Evolutionary conservation across 2,329 filamentous ascomycete genomes (phyloP).

Genomic region (Diaporthe vaccinii): DNA sequence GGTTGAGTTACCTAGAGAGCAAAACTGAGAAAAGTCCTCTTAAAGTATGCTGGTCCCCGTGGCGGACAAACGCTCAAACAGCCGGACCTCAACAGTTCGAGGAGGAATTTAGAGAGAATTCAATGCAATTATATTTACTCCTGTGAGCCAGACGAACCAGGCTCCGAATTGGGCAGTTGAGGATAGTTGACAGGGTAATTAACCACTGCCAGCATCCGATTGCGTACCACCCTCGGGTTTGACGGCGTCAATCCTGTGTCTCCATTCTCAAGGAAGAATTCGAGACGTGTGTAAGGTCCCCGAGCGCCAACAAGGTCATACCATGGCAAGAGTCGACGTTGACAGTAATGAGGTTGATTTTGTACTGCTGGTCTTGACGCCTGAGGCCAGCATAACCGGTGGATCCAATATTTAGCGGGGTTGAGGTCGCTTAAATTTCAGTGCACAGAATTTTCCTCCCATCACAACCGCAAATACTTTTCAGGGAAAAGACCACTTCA

Average conservation of each 20-base stretch:
- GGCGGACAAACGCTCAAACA: neutral
- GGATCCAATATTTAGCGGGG: conserved; percentile 28
- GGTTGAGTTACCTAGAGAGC: neutral
- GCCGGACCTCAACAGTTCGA: neutral
- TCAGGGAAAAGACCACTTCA: neutral
- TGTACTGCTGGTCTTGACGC: neutral
- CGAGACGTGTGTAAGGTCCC: too few relatives aligned
- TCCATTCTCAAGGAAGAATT: too few relatives aligned
- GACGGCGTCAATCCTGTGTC: neutral
- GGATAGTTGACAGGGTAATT: neutral
- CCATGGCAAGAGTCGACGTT: neutral
- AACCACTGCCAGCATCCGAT: neutral
- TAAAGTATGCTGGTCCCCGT: neutral
- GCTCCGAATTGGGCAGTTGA: neutral
- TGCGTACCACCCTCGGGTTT: too few relatives aligned
- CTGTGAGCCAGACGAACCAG: neutral
- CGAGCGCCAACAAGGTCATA: neutral
- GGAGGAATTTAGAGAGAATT: neutral
- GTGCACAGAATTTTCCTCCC: conserved; percentile 38
- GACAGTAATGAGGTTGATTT: neutral
- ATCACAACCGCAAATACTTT: conserved; percentile 17
- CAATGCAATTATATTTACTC: neutral
- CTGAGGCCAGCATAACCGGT: conserved; percentile 28
- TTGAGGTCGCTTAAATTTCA: conserved; percentile 39
- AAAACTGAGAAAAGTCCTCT: neutral